These are phyloP conservation scores for Pholiota molesta DNA, from an alignment of 768 basidiomycete genomes.

Conservation along the genomic window DNA sequence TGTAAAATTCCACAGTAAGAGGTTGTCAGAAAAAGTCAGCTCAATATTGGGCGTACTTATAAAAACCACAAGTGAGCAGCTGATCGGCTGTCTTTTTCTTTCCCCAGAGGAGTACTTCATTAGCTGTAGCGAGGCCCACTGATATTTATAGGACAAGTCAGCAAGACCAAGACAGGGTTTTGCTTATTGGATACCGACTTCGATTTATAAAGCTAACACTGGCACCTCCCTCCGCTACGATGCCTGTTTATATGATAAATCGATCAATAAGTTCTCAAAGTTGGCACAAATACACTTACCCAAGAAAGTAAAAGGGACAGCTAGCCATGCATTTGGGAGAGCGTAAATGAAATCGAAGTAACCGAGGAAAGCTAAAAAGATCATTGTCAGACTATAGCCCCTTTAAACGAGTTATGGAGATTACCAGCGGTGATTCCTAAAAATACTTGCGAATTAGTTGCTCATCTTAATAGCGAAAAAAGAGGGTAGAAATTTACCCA, in stretches of 20 bases:
- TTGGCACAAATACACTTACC: constrained; percentile 34
- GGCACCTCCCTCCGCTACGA: constrained; percentile 69
- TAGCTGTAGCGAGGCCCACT: constrained; percentile 75
- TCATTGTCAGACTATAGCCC: background rate
- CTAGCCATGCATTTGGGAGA: constrained; percentile 61
- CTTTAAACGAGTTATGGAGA: background rate
- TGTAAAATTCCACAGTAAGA: constrained; percentile 5
- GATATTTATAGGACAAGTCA: background rate
- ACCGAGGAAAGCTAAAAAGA: constrained; percentile 57
- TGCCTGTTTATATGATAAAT: constrained; percentile 39
- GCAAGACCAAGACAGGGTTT: background rate
- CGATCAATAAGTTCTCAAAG: background rate
- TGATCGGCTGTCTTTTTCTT: constrained; percentile 65
- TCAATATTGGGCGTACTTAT: constrained; percentile 51
- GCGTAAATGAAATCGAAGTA: constrained; percentile 78
- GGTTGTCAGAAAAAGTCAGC: background rate
- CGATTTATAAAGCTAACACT: constrained; percentile 70
- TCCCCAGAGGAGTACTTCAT: constrained; percentile 72
- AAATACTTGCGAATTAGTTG: constrained; percentile 10
- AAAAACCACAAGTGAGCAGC: constrained; percentile 58
- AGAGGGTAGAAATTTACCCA: constrained; percentile 47
- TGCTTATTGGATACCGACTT: constrained; percentile 40
- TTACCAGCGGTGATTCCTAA: constrained; percentile 69
- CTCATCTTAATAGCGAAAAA: background rate
- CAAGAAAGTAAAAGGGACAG: constrained; percentile 69